A percentile compares a stretch with the other conserved stretches of the same genome.
Conservation (phyloP, 2,329 filamentous ascomycete species). For the Alternaria brassicicola region DNA sequence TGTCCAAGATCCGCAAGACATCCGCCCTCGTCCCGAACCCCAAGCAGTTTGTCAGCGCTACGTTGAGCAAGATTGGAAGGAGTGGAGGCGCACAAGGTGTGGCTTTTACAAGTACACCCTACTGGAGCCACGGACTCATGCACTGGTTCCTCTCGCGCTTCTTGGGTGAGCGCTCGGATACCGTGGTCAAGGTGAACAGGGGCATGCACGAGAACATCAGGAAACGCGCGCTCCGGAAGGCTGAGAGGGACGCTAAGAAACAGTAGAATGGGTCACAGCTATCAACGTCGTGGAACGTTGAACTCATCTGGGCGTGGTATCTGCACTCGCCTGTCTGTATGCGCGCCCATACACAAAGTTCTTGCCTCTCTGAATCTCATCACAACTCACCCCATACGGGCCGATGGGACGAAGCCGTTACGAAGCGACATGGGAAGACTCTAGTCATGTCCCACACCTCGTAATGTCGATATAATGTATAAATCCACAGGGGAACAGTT, state of each 20-base stretch:
- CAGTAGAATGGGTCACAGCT: constrained; percentile 25
- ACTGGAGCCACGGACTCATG: constrained; percentile 89
- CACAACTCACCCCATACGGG: background rate
- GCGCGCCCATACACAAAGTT: background rate
- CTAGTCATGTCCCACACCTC: background rate
- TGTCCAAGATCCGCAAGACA: constrained; percentile 90
- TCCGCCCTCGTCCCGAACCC: constrained; percentile 81
- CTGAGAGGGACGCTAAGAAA: constrained; percentile 80
- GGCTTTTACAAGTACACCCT: constrained; percentile 85
- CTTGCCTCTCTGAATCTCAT: background rate
- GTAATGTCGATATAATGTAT: background rate
- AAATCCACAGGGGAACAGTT: background rate
- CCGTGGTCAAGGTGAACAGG: constrained; percentile 66
- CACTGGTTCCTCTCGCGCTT: constrained; percentile 76
- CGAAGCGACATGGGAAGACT: background rate
- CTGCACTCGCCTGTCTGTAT: background rate
- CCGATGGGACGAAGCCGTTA: background rate
- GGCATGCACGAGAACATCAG: constrained; percentile 83
- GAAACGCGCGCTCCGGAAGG: constrained; percentile 80
- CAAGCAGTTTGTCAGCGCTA: constrained; percentile 78
- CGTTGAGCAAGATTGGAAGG: constrained; percentile 79
- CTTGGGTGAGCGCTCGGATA: constrained; percentile 62
- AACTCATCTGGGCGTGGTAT: background rate
- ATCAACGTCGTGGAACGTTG: background rate
- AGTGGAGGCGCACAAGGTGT: constrained; percentile 78